Base-by-base conservation (phyloP, 2,329 filamentous ascomycete genomes). In the Colletotrichum filicis region DNA sequence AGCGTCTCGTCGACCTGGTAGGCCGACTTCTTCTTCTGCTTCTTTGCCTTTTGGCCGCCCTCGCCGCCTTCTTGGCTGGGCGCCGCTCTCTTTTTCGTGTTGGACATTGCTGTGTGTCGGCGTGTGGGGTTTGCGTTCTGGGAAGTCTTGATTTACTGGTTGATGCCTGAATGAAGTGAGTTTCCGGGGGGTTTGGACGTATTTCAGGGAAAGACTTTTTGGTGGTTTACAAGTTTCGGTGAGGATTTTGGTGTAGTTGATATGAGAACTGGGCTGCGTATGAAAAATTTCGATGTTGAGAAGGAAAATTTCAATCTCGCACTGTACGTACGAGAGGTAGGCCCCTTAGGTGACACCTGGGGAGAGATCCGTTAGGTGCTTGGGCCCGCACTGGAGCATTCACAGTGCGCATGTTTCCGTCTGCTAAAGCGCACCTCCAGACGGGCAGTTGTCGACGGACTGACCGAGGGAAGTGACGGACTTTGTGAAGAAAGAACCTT, bases 1-100 rank as follows among this genome's bases (percentile, higher is more conserved):
- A 88, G 83, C 28, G 85, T 86, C 60, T 92, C 89, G 55, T 90
- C 87, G 55, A 85, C 76, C 72, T 88, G 85, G 66, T 84, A 83
- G 79, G 89, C 86, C 78, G 85, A 85, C 74, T 86, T 87, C 83
- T 90, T 92, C 84, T 87, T 89, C 78, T 85, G 87, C 77, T 88
- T 87, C 73, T 82, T 85, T 79, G 89, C 89, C 74, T 49, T 49
- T 49, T 82, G 83, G 53, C 73, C 70, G 53, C 73, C 70, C 3
- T 82, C 78, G 52, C 80, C 79, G 19, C 83, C 83, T 12, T 86
- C 83, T 14, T 86, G 84, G 28, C 85, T 82, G 26, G 89, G 88
- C 1, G 86, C 85, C 74, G 88, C 87, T 76, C 91, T 89, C 82
- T 90, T 93, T 78, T 85, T 88, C 61, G 85, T 76, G 71, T 83